Base-by-base conservation (phyloP, 78 protist species). In the Dictyostelium discoideum region DNA sequence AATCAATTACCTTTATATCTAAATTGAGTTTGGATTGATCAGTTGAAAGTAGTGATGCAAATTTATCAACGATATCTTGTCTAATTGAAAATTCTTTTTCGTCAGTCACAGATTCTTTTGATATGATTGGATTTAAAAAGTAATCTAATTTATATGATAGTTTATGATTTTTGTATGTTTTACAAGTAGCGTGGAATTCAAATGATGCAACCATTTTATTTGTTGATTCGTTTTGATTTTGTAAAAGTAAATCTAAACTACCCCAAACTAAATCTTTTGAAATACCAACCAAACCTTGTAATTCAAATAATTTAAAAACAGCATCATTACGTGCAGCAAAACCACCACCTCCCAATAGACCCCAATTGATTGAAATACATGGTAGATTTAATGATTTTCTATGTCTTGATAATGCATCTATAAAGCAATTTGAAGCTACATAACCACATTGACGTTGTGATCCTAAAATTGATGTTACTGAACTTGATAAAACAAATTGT, bases 341-440 rank as follows among this genome's bases (percentile, higher is more conserved):
- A 14, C 94, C 94, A 50, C 24, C 84, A 13, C 50, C 54, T 13
- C 14, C 80, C 46, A 93, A 48, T 16, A 95, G 54, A 37, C 98
- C 98, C 92, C 90, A 94, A 37, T 69, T 63, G 14, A 94, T 54
- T 32, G 85, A 39, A 5, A 85, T 54, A 5, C 92, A 72, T 26
- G 81, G 63, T 5, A 90, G 69, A 16, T 94, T 96, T 2, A 39
- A 26, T 5, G 79, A 57, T n/a, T 89, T 42, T 50, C 98, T 85
- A 42, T 37, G 54, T 65, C 37, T 54, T 69, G 97, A 74, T 5
- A 96, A n/a, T 24, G 88, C 50, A 74, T 97, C 98, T 0, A 93
- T 82, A n/a, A 93, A 85, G 16, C 81, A 84, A 96, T 97, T 97
- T n/a, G 97, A 95, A 22, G 97, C 69, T 11, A 92, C 89, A 85